These are phyloP conservation scores for Trichosporon asahii DNA, from an alignment of 1,284 basidiomycete genomes.

Conservation along the genomic window DNA sequence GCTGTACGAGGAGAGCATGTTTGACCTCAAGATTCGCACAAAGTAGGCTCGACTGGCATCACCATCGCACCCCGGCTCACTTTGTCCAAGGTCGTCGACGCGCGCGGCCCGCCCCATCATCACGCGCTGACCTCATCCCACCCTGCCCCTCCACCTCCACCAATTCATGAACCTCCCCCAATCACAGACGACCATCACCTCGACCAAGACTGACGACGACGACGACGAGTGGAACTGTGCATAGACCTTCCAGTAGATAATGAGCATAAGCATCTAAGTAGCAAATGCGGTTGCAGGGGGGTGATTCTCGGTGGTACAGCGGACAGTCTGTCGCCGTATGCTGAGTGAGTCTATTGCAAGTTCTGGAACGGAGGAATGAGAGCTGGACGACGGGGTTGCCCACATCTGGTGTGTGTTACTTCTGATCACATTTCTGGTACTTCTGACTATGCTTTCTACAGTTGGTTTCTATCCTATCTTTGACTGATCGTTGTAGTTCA, in stretches of 20 bases:
- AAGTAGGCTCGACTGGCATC: background rate
- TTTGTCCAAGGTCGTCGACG: no score
- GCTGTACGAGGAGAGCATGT: slow-evolving; percentile 4
- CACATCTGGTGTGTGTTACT: background rate
- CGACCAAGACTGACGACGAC: background rate
- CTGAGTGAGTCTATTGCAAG: no score
- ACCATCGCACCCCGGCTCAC: background rate
- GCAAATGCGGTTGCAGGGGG: slow-evolving; percentile 6
- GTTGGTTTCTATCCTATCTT: background rate
- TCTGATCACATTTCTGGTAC: background rate
- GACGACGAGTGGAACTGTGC: background rate
- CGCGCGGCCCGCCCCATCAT: background rate
- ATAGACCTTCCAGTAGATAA: background rate
- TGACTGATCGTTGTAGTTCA: background rate
- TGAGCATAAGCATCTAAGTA: background rate
- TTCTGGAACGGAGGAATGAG: no score
- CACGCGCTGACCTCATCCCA: background rate
- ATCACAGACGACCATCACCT: background rate
- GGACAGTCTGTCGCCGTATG: no score
- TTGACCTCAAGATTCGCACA: background rate
- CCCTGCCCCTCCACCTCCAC: background rate
- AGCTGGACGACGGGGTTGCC: no score
- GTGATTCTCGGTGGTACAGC: no score
- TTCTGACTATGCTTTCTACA: slow-evolving; percentile 11
- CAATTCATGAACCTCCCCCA: background rate